A percentile compares a stretch with the other conserved stretches of the same genome.
Evolutionary conservation across 2,329 filamentous ascomycete species (phyloP).

Genomic region (Chaetomium sp.): DNA sequence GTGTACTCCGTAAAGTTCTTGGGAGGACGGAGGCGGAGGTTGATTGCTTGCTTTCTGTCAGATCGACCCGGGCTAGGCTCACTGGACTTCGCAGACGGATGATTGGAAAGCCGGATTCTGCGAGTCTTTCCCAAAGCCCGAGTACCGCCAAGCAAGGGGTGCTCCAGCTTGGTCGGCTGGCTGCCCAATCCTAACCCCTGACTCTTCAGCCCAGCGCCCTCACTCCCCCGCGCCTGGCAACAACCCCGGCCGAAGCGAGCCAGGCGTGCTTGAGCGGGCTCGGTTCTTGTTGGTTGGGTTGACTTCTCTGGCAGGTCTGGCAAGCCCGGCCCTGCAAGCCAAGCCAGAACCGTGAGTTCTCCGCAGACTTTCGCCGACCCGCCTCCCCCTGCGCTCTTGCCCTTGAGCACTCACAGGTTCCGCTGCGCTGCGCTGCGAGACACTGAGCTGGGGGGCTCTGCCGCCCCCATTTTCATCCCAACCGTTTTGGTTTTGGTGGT

Average conservation of each 20-base stretch:
- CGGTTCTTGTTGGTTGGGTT: not conserved
- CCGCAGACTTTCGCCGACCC: too few species aligned
- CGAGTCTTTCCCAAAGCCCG: not conserved
- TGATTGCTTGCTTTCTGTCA: too few species aligned
- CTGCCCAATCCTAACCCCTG: conserved; percentile 8
- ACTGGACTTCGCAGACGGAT: too few species aligned
- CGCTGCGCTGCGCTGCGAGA: not conserved
- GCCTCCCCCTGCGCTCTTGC: not conserved
- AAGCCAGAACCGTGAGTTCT: too few species aligned
- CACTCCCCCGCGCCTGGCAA: not conserved
- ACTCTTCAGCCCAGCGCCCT: conserved; percentile 12
- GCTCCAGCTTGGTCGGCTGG: conserved; percentile 1
- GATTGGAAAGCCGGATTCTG: not conserved
- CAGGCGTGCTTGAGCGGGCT: not conserved
- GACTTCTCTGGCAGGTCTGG: not conserved
- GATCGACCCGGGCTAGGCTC: too few species aligned
- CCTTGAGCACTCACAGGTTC: not conserved
- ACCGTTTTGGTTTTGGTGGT: not conserved
- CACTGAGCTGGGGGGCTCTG: not conserved
- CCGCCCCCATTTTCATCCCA: not conserved
- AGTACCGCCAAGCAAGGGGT: not conserved
- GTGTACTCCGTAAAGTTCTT: too few species aligned
- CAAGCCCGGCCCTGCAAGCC: too few species aligned
- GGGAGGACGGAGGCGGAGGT: too few species aligned
- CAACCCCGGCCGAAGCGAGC: not conserved